Conservation (phyloP, 306 rosid genomes). For the Dicorynia guianensis region DNA sequence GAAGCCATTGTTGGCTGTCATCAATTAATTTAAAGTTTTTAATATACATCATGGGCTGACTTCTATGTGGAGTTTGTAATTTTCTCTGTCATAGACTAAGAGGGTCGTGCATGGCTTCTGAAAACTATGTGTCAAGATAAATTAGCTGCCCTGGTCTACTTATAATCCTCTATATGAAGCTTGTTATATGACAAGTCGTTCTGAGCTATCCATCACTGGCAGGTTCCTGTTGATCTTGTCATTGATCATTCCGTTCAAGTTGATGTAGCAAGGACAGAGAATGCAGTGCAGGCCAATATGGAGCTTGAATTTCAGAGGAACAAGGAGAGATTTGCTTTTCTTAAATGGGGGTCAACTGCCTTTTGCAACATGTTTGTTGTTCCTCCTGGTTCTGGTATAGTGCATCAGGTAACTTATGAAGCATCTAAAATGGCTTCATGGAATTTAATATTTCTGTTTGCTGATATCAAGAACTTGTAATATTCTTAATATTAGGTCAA, state of each 20-base stretch:
- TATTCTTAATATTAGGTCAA: slow-evolving; percentile 73
- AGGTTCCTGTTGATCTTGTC: slow-evolving; percentile 99
- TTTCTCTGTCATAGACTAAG: background rate
- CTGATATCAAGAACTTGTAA: slow-evolving; percentile 30
- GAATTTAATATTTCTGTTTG: slow-evolving; percentile 16
- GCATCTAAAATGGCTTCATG: slow-evolving; percentile 25
- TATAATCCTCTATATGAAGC: background rate
- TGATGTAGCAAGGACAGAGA: slow-evolving; percentile 90
- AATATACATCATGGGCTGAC: background rate
- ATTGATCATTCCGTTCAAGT: slow-evolving; percentile 99
- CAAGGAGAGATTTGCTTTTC: slow-evolving; percentile 96
- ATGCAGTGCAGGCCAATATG: slow-evolving; percentile 98
- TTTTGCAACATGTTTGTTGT: slow-evolving; percentile 98
- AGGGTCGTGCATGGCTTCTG: background rate
- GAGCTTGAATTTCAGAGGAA: slow-evolving; percentile 94
- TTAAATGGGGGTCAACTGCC: slow-evolving; percentile 97
- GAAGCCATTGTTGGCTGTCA: slow-evolving; percentile 23
- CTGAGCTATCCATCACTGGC: slow-evolving; percentile 23
- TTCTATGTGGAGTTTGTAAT: background rate
- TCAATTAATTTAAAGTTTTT: slow-evolving; percentile 7
- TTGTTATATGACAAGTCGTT: slow-evolving; percentile 35
- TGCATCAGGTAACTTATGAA: slow-evolving; percentile 83
- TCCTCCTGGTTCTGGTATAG: slow-evolving; percentile 99
- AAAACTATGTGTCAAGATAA: slow-evolving; percentile 8
- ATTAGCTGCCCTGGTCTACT: slow-evolving; percentile 1